Evolutionary conservation across 768 basidiomycete genomes (phyloP), one percentile per base, ranked within the genome.

Genomic region (Phanerochaete carnosa): DNA sequence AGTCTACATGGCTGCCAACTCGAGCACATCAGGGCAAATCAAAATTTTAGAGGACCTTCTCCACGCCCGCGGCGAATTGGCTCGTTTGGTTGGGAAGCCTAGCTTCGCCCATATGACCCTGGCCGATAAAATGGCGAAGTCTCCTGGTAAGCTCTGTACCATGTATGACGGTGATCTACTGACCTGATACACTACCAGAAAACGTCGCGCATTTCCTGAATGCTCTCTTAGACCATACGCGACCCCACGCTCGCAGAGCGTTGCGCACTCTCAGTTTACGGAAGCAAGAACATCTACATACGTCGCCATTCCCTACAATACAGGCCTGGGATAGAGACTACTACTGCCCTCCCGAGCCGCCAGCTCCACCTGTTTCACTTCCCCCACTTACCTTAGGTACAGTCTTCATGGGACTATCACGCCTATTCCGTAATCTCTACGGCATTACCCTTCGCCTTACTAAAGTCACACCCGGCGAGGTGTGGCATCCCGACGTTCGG

Each of bases 261-360:
- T 75, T 98, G 37, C 80, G 80, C 39, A 80, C 86, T 47, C 79
- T 85, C 59, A 85, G 80, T 71, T 76, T 74, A 65, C 85, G 82
- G 64, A 98, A 98, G 77, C 88, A 92, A 70, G 79, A 78, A 9
- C 88, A 90, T 66, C 83, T 94, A 29, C 74, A 77, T 23, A 79
- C 85, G 1, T 75, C 80, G 0, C 74, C 79, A 23, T 75, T 83
- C 49, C 90, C 90, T 45, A 76, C 77, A 25, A 84, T 98, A 54
- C 84, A 96, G 64, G 88, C 94, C n/a, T 99, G 97, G 97, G 97
- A 98, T 74, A 83, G 95, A 65, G 95, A 98, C 65, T 96, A 88
- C 71, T 98, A 94, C 73, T 90, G 92, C 59, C 89, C 90, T 0
- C 87, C 87, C 3, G 87, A 91, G 72, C 84, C 86, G 12, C 87